Percentiles rank a stretch among this genome's conserved stretches.
Conservation (phyloP, 495 filamentous ascomycete genomes). For the Hypoxylon crocopeplum region DNA sequence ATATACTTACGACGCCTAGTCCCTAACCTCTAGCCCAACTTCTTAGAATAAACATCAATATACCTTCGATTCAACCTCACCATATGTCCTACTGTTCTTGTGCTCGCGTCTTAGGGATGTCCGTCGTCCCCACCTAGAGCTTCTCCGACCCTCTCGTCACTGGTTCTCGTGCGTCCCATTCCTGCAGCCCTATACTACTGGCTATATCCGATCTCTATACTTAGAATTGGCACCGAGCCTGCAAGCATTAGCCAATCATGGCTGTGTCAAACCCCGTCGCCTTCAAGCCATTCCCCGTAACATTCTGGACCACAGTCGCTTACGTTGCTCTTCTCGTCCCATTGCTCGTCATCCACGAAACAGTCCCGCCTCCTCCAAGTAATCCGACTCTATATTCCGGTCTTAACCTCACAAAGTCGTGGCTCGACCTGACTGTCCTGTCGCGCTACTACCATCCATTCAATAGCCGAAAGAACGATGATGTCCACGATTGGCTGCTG, state of each 20-base stretch:
- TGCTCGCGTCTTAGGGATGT: slow-evolving; percentile 33
- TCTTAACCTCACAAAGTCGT: slow-evolving; percentile 81
- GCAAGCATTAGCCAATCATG: slow-evolving; percentile 37
- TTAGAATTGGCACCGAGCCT: slow-evolving; percentile 12
- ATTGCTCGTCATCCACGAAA: slow-evolving; percentile 75
- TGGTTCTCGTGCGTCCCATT: slow-evolving; percentile 19
- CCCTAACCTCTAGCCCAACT: no score
- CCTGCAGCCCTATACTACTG: slow-evolving; percentile 28
- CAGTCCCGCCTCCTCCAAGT: slow-evolving; percentile 72
- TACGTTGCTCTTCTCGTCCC: slow-evolving; percentile 75
- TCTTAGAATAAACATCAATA: no score
- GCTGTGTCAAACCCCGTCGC: slow-evolving; percentile 54
- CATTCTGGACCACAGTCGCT: slow-evolving; percentile 70
- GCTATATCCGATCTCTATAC: slow-evolving; percentile 24
- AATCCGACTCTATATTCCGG: slow-evolving; percentile 62
- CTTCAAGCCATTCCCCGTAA: slow-evolving; percentile 69
- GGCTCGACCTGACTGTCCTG: slow-evolving; percentile 79
- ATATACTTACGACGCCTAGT: no score
- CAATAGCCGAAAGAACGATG: slow-evolving; percentile 84
- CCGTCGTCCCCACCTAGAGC: slow-evolving; percentile 27
- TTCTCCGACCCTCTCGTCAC: slow-evolving; percentile 11
- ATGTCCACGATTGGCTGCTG: slow-evolving; percentile 79
- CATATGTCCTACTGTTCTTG: no score
- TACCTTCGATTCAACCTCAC: no score
- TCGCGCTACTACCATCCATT: slow-evolving; percentile 85